These are phyloP conservation scores for Nemania sp. DNA, from an alignment of 2,329 filamentous ascomycete genomes.

Conservation along the genomic window DNA sequence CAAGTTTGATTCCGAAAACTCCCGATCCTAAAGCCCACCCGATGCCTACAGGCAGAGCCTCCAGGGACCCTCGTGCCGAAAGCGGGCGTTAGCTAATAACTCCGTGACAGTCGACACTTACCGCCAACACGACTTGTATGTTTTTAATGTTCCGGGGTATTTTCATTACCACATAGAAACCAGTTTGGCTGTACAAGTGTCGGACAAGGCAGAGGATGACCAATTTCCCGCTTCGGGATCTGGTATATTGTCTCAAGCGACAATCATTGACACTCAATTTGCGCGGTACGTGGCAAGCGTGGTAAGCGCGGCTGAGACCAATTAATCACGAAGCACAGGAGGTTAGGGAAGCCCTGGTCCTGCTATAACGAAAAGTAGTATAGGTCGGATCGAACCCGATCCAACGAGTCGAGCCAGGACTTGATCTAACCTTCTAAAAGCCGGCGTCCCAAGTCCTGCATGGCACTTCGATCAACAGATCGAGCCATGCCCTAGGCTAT, in stretches of 20 bases:
- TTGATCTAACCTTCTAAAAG: not conserved
- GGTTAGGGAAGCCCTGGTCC: too few relatives aligned
- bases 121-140: slow-evolving; percentile 11
- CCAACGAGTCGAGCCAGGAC: not conserved
- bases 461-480: not conserved
- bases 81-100: slow-evolving; percentile 21
- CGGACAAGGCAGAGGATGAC: slow-evolving; percentile 2
- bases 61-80: slow-evolving; percentile 17
- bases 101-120: slow-evolving; percentile 21
- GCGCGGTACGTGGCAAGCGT: slow-evolving; percentile 11
- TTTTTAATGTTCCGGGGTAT: slow-evolving; percentile 18
- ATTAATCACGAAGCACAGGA: too few relatives aligned
- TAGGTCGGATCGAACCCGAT: slow-evolving; percentile 4
- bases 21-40: slow-evolving; percentile 10
- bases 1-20: slow-evolving; percentile 19
- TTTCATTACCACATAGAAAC: slow-evolving; percentile 38
- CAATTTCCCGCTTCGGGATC: slow-evolving; percentile 6
- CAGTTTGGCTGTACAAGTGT: slow-evolving; percentile 5
- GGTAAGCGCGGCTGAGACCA: too few relatives aligned
- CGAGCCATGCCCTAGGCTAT: not conserved
- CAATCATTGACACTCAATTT: not conserved
- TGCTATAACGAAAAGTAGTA: not conserved
- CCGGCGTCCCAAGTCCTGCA: not conserved
- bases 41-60: not conserved
- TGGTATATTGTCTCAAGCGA: slow-evolving; percentile 1